Conservation (phyloP, 2,329 filamentous ascomycete genomes). For the Apiospora malaysiana region DNA sequence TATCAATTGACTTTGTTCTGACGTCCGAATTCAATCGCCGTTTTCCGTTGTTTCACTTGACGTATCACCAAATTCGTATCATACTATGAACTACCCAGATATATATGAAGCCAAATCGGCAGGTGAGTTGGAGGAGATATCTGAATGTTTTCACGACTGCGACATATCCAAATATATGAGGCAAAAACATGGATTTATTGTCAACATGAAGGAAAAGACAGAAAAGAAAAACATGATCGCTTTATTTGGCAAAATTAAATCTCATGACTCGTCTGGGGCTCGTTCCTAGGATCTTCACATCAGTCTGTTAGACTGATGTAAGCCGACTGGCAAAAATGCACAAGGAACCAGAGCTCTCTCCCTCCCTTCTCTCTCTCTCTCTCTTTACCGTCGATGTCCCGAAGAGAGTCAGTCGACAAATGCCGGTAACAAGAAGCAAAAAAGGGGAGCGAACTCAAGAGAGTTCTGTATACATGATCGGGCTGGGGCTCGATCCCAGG, state of each 20-base stretch:
- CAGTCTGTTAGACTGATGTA: conserved; percentile 43
- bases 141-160: too few species aligned
- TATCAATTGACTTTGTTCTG: conserved; percentile 7
- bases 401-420: too few species aligned
- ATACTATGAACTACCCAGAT: too few species aligned
- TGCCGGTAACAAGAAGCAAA: too few species aligned
- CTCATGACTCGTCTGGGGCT: background rate
- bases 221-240: too few species aligned
- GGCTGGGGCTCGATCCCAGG: conserved; percentile 22
- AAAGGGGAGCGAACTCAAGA: too few species aligned
- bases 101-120: too few species aligned
- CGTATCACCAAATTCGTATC: background rate
- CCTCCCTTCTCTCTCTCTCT: too few species aligned
- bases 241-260: background rate
- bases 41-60: background rate
- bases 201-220: background rate
- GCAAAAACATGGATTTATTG: background rate
- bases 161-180: background rate
- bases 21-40: background rate
- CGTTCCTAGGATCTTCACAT: conserved; percentile 19
- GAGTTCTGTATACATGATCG: background rate
- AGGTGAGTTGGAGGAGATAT: too few species aligned
- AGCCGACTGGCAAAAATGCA: too few species aligned
- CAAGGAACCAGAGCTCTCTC: too few species aligned
- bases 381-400: too few species aligned